These are phyloP conservation scores for Eragrostis nindensis DNA, from an alignment of 176 grass and related monocot genomes.

Conservation along the genomic window DNA sequence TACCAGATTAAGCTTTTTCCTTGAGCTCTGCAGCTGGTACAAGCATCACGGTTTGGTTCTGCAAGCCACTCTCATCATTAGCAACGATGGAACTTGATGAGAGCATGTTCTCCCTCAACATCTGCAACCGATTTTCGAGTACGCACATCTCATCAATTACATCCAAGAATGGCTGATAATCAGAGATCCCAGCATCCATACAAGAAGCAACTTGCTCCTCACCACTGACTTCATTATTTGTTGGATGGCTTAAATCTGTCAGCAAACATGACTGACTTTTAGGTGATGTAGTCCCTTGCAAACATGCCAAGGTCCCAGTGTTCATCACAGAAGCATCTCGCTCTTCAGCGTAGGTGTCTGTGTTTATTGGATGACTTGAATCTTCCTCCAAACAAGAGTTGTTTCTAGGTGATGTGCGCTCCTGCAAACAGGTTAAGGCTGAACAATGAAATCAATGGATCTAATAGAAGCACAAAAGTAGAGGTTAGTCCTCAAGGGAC, in stretches of 20 bases:
- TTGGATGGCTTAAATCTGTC: slow-evolving; percentile 28
- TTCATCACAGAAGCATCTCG: slow-evolving; percentile 1
- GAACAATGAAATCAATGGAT: not conserved
- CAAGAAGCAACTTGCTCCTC: slow-evolving; percentile 10
- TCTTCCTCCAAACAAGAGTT: slow-evolving; percentile 16
- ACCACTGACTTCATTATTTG: slow-evolving; percentile 10
- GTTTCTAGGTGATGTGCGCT: slow-evolving; percentile 34
- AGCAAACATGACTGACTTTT: slow-evolving; percentile 3
- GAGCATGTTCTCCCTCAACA: slow-evolving; percentile 60
- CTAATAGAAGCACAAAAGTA: not conserved
- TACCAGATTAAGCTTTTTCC: slow-evolving; percentile 46
- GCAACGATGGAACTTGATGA: slow-evolving; percentile 16
- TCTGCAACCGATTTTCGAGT: slow-evolving; percentile 66
- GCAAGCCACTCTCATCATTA: slow-evolving; percentile 7
- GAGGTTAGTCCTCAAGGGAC: not conserved
- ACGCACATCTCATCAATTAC: slow-evolving; percentile 61
- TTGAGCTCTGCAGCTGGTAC: slow-evolving; percentile 72
- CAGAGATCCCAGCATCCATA: slow-evolving; percentile 4
- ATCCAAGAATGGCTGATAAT: slow-evolving; percentile 55
- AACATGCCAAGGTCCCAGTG: slow-evolving; percentile 1
- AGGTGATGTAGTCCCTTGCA: slow-evolving; percentile 54
- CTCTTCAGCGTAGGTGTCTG: slow-evolving; percentile 3
- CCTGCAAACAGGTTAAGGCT: slow-evolving; percentile 49
- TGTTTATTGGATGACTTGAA: slow-evolving; percentile 29
- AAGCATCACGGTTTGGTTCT: slow-evolving; percentile 54